Evolutionary conservation across 805 yeast genomes (phyloP), one percentile per base, ranked within the genome.

Genomic region (Ogataea nitratoaversa): DNA sequence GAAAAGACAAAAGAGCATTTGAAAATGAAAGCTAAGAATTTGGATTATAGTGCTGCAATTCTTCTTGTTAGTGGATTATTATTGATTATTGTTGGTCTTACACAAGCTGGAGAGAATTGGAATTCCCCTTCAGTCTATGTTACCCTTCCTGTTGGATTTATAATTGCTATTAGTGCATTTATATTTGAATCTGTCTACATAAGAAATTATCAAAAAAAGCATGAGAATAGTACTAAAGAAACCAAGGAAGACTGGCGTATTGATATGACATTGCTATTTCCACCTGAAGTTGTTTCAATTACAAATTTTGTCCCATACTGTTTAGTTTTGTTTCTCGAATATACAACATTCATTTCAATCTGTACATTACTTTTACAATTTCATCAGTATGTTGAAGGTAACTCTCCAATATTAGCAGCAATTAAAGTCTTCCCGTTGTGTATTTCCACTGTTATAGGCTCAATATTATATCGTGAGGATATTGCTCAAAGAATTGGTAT

Each of bases 21-120:
- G 44, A 44, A 16, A n/a, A n/a, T n/a, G n/a, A n/a, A n/a, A n/a
- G n/a, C n/a, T n/a, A n/a, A n/a, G n/a, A n/a, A n/a, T n/a, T n/a
- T n/a, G n/a, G n/a, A n/a, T n/a, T n/a, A n/a, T n/a, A n/a, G n/a
- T n/a, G n/a, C n/a, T n/a, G n/a, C 62, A 0, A 5, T 54, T 1
- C 11, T 63, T 12, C 42, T 69, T 11, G 63, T 71, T 17, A 36
- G 49, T 14, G 73, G 72, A 0, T 46, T 59, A 4, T 31, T 70
- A 3, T 47, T 72, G 28, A 44, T 70, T 3, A 69, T 71, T 23
- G 57, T 67, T 8, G 78, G 74, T 0, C 54, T 72, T 34, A 70
- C 72, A 0, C 68, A 70, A 46, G 74, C 72, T 18, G 76, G 75
- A 18, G 62, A 60, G 5, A 51, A 54, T 1, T 72, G 77, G 76